Base-by-base conservation (phyloP, 164 flowering plant species). In the Liquidambar formosana region DNA sequence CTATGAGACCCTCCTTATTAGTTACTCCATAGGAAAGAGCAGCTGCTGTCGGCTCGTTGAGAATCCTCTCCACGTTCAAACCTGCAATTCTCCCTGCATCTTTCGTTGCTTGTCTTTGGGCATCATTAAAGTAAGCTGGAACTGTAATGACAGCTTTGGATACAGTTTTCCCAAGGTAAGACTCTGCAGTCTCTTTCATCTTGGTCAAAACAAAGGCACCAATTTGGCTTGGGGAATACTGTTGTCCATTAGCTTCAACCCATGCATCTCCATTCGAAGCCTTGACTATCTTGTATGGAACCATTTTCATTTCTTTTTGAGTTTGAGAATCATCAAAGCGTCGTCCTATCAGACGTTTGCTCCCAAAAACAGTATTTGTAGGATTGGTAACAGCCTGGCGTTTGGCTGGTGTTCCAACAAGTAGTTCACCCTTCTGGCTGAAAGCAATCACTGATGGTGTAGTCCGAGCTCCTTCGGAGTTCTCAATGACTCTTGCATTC, bases 81-180 rank as follows among this genome's bases (percentile, higher is more conserved):
- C 85, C 85, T n/a, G 83, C 83, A 63, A 82, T 82, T 41, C 76
- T 53, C 11, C 85, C 81, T 51, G 81, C 85, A 76, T 82, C 85
- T 68, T 82, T 80, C 8, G 85, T 79, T 38, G 81, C 83, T 45
- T 77, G 79, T 27, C 81, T 68, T 54, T 78, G 81, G 15, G 84
- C 76, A 72, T 81, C 84, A 74, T 78, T 78, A 59, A 81, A 81
- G 43, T 81, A 81, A 13, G 84, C 82, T 1, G 84, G 84, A 38
- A 81, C 81, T 4, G 81, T 81, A 33, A 81, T 72, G 23, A 81
- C 84, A 12, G 82, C 82, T 67, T 81, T 82, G 5, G 76, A 64
- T 4, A 82, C 75, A 2, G 78, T 56, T 48, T 82, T 77, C 25
- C 80, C 77, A 26, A 82, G 72, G 62, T 72, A 82, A 13, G 79